Conservation (phyloP, 345 rosid species). For the Laguncularia racemosa region DNA sequence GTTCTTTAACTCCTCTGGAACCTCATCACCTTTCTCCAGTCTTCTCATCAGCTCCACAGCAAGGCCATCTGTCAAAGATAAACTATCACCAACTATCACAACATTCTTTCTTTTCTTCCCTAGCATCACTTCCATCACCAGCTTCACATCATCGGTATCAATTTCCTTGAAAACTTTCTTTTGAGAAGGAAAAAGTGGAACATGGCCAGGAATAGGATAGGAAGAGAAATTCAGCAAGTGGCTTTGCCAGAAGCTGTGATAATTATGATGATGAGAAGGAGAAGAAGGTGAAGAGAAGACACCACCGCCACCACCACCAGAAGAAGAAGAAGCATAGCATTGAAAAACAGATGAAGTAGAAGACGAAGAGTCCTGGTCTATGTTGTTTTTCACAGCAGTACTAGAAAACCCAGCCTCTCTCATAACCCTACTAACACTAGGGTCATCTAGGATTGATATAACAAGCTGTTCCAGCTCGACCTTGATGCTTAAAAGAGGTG, state of each 20-base stretch:
- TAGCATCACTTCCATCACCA: conserved; percentile 56
- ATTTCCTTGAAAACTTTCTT: conserved; percentile 21
- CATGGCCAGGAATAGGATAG: conserved; percentile 39
- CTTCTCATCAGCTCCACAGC: conserved; percentile 47
- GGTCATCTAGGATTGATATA: conserved; percentile 70
- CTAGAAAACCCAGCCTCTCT: conserved; percentile 91
- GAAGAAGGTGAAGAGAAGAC: conserved; percentile 89
- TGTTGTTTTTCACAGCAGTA: conserved; percentile 59
- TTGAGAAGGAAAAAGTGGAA: conserved; percentile 44
- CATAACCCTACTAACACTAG: conserved; percentile 88
- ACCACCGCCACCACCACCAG: conserved; percentile 36
- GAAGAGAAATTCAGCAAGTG: conserved; percentile 45
- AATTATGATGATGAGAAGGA: conserved; percentile 51
- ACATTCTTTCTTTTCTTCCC: conserved; percentile 60
- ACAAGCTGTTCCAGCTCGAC: conserved; percentile 74
- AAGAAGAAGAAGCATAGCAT: conserved; percentile 33
- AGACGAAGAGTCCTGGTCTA: conserved; percentile 51
- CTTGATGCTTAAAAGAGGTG: conserved; percentile 44
- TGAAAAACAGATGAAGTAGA: conserved; percentile 55
- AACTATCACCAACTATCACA: conserved; percentile 68
- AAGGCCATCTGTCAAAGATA: conserved; percentile 46
- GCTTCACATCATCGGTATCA: conserved; percentile 46
- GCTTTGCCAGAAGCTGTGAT: conserved; percentile 42
- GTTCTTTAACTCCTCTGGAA: conserved; percentile 55
- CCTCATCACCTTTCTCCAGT: conserved; percentile 56